A percentile compares a stretch with the other conserved stretches of the same genome.
Conservation (phyloP, 306 rosid species). For the Quercus aquifolioides region DNA sequence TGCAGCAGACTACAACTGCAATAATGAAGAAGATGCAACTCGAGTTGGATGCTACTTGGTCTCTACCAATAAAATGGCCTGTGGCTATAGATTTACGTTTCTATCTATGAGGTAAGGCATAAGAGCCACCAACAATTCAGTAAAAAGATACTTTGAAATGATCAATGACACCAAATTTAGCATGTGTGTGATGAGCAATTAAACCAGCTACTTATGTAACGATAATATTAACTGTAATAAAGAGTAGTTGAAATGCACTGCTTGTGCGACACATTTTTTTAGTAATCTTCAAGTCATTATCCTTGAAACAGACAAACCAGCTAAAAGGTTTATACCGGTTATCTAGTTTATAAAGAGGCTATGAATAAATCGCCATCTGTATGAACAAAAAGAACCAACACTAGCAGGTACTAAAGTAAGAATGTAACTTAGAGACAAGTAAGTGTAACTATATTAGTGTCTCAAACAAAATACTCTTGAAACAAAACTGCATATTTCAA, state of each 20-base stretch:
- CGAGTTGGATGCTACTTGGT: background rate
- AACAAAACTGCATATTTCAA: background rate
- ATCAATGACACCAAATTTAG: conserved; percentile 26
- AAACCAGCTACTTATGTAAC: conserved; percentile 38
- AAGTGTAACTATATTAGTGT: background rate
- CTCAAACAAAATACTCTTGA: background rate
- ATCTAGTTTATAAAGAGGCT: background rate
- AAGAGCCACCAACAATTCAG: conserved; percentile 23
- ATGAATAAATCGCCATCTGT: background rate
- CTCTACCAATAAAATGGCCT: background rate
- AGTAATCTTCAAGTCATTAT: background rate
- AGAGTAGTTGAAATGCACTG: conserved; percentile 29
- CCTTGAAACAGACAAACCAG: background rate
- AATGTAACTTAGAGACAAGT: background rate
- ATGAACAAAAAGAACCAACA: background rate
- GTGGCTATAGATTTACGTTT: conserved; percentile 12
- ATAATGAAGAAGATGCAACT: conserved; percentile 27
- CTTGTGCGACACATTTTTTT: conserved; percentile 4
- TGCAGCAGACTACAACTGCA: conserved; percentile 68
- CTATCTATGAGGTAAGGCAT: conserved; percentile 29
- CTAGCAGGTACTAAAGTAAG: background rate
- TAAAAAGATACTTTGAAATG: conserved; percentile 28
- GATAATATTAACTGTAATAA: conserved; percentile 25
- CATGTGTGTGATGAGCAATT: conserved; percentile 36
- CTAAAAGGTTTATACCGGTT: conserved; percentile 14